These are phyloP conservation scores for Hemileccinum impolitum DNA, from an alignment of 768 basidiomycete genomes.

Conservation along the genomic window DNA sequence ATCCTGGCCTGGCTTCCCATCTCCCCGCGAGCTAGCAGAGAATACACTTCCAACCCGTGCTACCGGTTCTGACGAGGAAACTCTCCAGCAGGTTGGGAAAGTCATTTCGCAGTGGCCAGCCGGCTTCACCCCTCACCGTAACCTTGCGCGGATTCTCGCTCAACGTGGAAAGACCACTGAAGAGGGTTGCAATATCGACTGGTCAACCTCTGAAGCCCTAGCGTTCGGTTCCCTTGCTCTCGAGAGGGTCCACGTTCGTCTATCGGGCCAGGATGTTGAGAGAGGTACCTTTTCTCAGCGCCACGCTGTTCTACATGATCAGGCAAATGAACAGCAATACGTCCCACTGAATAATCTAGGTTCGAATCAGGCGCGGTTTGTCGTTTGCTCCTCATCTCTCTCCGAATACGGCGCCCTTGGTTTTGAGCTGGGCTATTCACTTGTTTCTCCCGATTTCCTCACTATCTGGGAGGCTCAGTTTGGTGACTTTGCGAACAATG, in stretches of 20 bases:
- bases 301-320: conserved; percentile 96
- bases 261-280: conserved; percentile 98
- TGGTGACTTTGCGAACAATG: conserved; percentile 97
- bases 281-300: conserved; percentile 99
- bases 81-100: conserved; percentile 80
- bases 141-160: conserved; percentile 87
- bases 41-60: conserved; percentile 85
- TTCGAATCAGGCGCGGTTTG: conserved; percentile 83
- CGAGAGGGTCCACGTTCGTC: conserved; percentile 90
- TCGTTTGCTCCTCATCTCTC: conserved; percentile 93
- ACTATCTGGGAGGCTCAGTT: conserved; percentile 99
- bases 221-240: conserved; percentile 92
- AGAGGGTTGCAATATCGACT: conserved; percentile 91
- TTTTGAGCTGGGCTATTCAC: conserved; percentile 97
- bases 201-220: conserved; percentile 97
- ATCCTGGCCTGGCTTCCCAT: conserved; percentile 98
- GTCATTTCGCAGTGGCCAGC: conserved; percentile 83
- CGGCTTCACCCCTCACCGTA: conserved; percentile 85
- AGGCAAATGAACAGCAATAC: conserved; percentile 87
- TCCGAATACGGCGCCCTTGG: conserved; percentile 95
- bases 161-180: conserved; percentile 88
- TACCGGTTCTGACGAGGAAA: conserved; percentile 77
- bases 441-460: conserved; percentile 91
- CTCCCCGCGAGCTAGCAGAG: conserved; percentile 92
- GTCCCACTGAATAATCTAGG: conserved; percentile 87